phyloP scores from a whole-genome alignment of 2,329 filamentous ascomycete genomes.

The Verticillium longisporum region DNA sequence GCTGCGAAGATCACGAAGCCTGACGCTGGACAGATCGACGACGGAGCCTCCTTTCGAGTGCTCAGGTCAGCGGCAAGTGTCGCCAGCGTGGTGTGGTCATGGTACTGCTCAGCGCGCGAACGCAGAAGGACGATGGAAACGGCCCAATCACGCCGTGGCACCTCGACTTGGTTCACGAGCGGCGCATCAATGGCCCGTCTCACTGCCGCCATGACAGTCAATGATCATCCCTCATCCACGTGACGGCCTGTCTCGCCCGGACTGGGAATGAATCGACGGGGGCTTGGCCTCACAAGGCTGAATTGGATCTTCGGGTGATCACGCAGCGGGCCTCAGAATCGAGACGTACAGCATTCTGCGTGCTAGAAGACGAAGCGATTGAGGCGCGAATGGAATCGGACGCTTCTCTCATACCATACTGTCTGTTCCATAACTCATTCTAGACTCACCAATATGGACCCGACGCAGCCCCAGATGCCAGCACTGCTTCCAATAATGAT shows the following conservation, averaged over 20 bases:
- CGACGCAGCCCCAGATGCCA: background rate
- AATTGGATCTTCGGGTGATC: background rate
- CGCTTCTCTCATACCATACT: background rate
- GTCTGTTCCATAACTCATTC: background rate
- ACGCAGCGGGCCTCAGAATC: background rate
- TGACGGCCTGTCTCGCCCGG: background rate
- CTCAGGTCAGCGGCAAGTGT: too few relatives aligned
- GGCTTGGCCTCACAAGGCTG: background rate
- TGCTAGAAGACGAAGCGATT: background rate
- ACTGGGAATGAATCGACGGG: background rate
- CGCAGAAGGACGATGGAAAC: background rate
- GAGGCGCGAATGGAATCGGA: background rate
- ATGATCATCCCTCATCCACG: background rate
- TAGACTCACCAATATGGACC: background rate
- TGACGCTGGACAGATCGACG: too few relatives aligned
- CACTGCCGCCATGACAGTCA: conserved; percentile 1
- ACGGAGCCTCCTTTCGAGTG: too few relatives aligned
- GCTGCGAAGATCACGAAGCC: too few relatives aligned
- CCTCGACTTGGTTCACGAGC: background rate
- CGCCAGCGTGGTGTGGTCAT: too few relatives aligned
- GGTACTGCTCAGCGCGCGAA: background rate
- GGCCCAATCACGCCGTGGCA: background rate
- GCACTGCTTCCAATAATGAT: conserved; percentile 18
- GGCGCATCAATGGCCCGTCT: conserved; percentile 1
- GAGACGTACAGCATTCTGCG: background rate